Base-by-base conservation (phyloP, 2,329 filamentous ascomycete species). In the Diaporthe longicolla region DNA sequence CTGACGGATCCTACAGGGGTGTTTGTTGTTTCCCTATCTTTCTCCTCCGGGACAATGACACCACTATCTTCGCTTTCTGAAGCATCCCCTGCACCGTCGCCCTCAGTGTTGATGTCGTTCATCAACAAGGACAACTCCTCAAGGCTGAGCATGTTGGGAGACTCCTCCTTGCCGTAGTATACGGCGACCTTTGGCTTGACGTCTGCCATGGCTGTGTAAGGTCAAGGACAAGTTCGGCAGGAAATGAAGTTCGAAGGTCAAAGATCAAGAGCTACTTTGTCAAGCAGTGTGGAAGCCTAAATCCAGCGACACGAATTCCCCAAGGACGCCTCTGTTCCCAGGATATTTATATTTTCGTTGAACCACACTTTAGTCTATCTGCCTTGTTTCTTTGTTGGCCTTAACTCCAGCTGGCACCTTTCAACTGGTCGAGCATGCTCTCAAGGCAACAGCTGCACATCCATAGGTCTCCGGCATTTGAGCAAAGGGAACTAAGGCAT, bases 1-100 rank as follows among this genome's bases (percentile, higher is more conserved):
- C 80, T 79, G 63, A 86, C 74, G 17, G 83, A 82, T 13, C 85
- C 85, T 13, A 83, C 76, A 19, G 70, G 75, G 10, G 71, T 75
- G 13, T 73, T 35, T 4, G 65, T 70, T 5, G 37, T 63, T 17
- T 63, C 29, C 55, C 13, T 35, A 13, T 70, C 72, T 9, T 72
- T 24, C 35, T 72, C 71, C 26, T 70, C 63, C 3, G 69, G 69
- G 3, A 55, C 59, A 24, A 61, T 55, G 43, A 19, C 6, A 3
- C 21, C 45, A 17, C 19, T 55, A 21, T 37, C 68, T 11, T 71
- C 72, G 17, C 50, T 65, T 19, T 73, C 71, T 13, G 70, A 71
- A 37, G 57, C 57, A 1, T 74, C 70, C 1, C 55, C 54, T 17
- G 21, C 43, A 15, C 57, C 37, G 13, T 59, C 32, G 5, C 21